phyloP scores from a whole-genome alignment of 2,329 filamentous ascomycete species.

The Hyphodiscus sp. region DNA sequence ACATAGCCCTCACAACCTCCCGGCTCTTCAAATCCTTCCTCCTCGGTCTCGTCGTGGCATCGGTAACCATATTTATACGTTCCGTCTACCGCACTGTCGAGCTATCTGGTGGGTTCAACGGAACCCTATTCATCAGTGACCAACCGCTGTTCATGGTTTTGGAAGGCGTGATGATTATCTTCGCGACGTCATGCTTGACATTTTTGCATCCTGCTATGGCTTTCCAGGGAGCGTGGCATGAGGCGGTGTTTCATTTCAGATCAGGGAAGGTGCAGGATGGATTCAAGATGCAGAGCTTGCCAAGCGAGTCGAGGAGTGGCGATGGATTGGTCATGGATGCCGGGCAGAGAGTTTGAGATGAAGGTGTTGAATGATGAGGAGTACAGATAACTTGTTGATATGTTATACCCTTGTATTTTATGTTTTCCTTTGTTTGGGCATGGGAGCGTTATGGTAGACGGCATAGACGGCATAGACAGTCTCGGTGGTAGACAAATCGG shows the following conservation, averaged over 20 bases:
- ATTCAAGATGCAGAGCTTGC: not conserved
- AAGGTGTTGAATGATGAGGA: too few relatives aligned
- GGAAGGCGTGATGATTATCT: slow-evolving; percentile 35
- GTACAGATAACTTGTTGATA: too few relatives aligned
- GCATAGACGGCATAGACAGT: too few relatives aligned
- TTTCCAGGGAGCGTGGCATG: slow-evolving; percentile 16
- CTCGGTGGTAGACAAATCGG: too few relatives aligned
- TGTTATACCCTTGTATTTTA: too few relatives aligned
- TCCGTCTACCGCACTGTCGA: slow-evolving; percentile 53
- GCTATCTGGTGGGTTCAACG: slow-evolving; percentile 47
- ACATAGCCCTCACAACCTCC: slow-evolving; percentile 14
- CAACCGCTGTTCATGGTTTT: slow-evolving; percentile 40
- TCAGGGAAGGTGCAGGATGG: not conserved
- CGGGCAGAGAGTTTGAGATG: too few relatives aligned
- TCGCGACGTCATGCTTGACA: slow-evolving; percentile 28
- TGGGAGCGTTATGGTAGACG: too few relatives aligned
- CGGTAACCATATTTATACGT: slow-evolving; percentile 49
- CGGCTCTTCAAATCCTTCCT: slow-evolving; percentile 40
- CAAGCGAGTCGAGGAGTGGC: not conserved
- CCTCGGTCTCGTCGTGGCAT: slow-evolving; percentile 43
- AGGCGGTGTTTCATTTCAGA: slow-evolving; percentile 15
- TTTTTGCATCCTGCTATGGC: slow-evolving; percentile 28
- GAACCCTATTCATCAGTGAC: slow-evolving; percentile 42
- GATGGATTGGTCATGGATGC: too few relatives aligned
- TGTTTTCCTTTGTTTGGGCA: too few relatives aligned